Conservation (phyloP, 2,329 filamentous ascomycete species). For the Hypoxylon sp. region DNA sequence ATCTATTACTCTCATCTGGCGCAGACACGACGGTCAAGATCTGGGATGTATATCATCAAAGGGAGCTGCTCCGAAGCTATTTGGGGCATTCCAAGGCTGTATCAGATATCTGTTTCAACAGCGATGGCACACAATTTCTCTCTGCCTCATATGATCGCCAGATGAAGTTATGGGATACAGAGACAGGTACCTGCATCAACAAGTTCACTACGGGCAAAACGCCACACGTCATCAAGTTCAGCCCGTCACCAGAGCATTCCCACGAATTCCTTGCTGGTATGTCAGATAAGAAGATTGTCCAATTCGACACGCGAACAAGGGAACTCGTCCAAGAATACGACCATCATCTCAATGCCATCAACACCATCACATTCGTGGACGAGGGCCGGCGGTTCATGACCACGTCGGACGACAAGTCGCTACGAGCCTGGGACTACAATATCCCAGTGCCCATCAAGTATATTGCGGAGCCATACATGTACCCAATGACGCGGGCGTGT, state of each 20-base stretch:
- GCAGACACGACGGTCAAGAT: constrained; percentile 94
- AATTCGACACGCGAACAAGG: constrained; percentile 88
- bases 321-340: constrained; percentile 97
- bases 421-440: constrained; percentile 98
- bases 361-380: constrained; percentile 97
- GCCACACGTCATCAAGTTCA: constrained; percentile 94
- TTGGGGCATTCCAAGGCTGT: constrained; percentile 91
- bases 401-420: constrained; percentile 95
- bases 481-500: constrained; percentile 88
- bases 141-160: constrained; percentile 93
- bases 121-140: constrained; percentile 85
- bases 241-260: constrained; percentile 80
- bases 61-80: constrained; percentile 91
- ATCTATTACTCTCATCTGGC: constrained; percentile 89
- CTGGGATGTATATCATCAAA: constrained; percentile 93
- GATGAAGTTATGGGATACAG: constrained; percentile 99
- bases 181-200: constrained; percentile 88
- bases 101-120: constrained; percentile 90
- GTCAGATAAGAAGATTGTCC: constrained; percentile 99
- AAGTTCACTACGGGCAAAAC: constrained; percentile 96
- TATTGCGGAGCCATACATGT: constrained; percentile 98
- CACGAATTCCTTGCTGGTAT: constrained; percentile 97
- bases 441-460: constrained; percentile 99
- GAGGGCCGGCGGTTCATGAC: constrained; percentile 96
- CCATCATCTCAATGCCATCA: constrained; percentile 96